Percentiles rank a stretch among this genome's conserved stretches.
Evolutionary conservation across 805 yeast species (phyloP).

Genomic region (Candida piceae): DNA sequence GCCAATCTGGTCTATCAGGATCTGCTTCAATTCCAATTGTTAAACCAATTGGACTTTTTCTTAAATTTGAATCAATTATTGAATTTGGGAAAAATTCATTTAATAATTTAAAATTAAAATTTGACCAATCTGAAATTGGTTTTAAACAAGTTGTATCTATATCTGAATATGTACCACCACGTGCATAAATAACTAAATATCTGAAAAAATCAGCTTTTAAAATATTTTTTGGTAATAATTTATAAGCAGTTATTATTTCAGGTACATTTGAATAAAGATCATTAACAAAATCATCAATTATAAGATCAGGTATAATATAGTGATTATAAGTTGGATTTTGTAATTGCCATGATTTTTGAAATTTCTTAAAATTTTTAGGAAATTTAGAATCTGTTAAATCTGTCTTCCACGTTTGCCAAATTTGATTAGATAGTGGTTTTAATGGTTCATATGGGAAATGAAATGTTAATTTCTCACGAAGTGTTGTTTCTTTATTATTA

Average conservation of each 20-base stretch:
- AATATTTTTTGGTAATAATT: constrained; percentile 71
- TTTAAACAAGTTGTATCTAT: constrained; percentile 79
- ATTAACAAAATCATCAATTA: constrained; percentile 48
- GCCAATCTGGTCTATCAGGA: constrained; percentile 94
- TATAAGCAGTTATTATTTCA: constrained; percentile 68
- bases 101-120: constrained; percentile 32
- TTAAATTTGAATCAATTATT: constrained; percentile 20
- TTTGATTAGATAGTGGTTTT: constrained; percentile 63
- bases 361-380: constrained; percentile 46
- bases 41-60: constrained; percentile 53
- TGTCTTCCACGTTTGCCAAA: constrained; percentile 96
- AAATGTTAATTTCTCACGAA: constrained; percentile 58
- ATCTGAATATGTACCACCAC: constrained; percentile 93
- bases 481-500: constrained; percentile 12
- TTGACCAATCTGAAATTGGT: constrained; percentile 72
- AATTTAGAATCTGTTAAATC: constrained; percentile 51
- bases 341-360: constrained; percentile 59
- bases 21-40: constrained; percentile 94
- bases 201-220: constrained; percentile 92
- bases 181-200: constrained; percentile 76
- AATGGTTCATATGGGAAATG: constrained; percentile 71
- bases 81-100: constrained; percentile 4
- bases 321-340: constrained; percentile 63
- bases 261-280: constrained; percentile 69
- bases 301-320: constrained; percentile 63